Base-by-base conservation (phyloP, 2,329 filamentous ascomycete species). In the Penicillium decumbens region DNA sequence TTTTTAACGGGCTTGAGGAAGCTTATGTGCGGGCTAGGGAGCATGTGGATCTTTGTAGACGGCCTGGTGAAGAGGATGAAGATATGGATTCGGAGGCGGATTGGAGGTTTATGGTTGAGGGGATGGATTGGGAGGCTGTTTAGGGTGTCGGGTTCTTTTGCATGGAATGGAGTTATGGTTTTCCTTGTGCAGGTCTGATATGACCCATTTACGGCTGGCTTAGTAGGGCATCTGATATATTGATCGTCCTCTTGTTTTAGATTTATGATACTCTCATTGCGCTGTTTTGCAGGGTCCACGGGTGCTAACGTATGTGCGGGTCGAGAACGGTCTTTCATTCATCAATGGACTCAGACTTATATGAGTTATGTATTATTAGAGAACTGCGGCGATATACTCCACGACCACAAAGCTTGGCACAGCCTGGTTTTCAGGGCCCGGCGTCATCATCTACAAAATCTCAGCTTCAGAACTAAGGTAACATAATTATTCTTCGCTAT, bases 51-150 rank as follows among this genome's bases (percentile, higher is more conserved):
- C 53, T 66, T 51, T 65, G 51, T 58, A 60, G 53, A 43, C 47
- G 38, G 55, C 59, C 53, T 7, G 58, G 47, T 18, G 51, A 57
- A 1, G 41, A 49, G 10, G 55, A 24, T 6, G 54, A 43, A 10
- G 41, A 43, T n/a, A 52, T 43, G 12, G 41, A 51, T 24, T 64
- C 71, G 13, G 72, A 76, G 47, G 70, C 72, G 7, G 73, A 77
- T 50, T 82, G 78, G 77, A 75, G 73, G 24, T 81, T 81, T 49
- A 80, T 82, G 66, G 75, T 79, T 2, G 80, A 82, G 53, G 79
- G 78, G 1, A 82, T 81, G 79, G 79, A 82, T 50, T 81, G 78
- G 79, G 76, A 81, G 60, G 64, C 65, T 38, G 61, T 69, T 32
- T 68, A 50, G 23, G 38, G n/a, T 27, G 15, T n/a, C 8, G n/a